These are phyloP conservation scores for Pterocarpus macrocarpus DNA, from an alignment of 306 rosid species.

Conservation along the genomic window DNA sequence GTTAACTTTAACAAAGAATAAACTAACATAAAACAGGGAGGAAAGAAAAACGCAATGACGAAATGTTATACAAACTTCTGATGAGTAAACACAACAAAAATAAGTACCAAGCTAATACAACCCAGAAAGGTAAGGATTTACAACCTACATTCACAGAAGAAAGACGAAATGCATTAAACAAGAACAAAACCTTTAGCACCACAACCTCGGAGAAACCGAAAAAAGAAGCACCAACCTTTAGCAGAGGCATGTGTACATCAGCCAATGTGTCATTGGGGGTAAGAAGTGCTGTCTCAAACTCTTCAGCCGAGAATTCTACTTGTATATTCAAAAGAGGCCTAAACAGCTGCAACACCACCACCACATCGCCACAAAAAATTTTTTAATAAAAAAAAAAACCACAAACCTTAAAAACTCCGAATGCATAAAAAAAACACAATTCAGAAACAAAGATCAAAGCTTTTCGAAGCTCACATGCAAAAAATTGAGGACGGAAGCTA, in stretches of 20 bases:
- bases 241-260: constrained; percentile 84
- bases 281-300: constrained; percentile 91
- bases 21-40: background rate
- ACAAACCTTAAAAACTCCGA: constrained; percentile 41
- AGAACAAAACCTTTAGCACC: background rate
- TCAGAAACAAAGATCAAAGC: constrained; percentile 38
- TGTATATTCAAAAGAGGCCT: constrained; percentile 79
- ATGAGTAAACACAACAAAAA: constrained; percentile 10
- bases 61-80: constrained; percentile 22
- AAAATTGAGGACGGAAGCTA: constrained; percentile 88
- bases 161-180: constrained; percentile 8
- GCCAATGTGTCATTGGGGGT: constrained; percentile 86
- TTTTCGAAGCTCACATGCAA: constrained; percentile 75
- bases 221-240: constrained; percentile 77
- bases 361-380: background rate
- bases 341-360: constrained; percentile 66
- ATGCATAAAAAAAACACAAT: constrained; percentile 34
- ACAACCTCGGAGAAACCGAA: background rate
- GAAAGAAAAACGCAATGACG: constrained; percentile 30
- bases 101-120: constrained; percentile 27
- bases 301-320: constrained; percentile 87
- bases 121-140: background rate
- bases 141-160: constrained; percentile 39
- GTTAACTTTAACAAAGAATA: background rate
- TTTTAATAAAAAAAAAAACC: background rate